phyloP scores from a whole-genome alignment of 129 eudicot species.

The Centrapalus pauciflorus region DNA sequence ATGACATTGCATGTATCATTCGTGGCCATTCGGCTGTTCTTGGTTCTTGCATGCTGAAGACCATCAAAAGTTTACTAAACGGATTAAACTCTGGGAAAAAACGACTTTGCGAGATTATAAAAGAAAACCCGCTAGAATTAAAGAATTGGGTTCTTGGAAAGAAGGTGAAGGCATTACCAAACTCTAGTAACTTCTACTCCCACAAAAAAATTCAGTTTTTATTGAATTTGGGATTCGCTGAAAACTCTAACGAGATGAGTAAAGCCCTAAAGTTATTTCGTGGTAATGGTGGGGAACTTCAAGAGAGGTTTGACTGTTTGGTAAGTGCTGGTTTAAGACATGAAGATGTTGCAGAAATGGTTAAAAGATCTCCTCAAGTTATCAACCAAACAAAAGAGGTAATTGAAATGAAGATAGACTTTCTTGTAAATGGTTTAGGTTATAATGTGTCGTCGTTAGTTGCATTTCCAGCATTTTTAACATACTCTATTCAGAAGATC shows the following conservation, averaged over 20 bases:
- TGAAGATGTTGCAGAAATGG: conserved; percentile 45
- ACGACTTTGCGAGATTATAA: conserved; percentile 51
- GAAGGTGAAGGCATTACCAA: conserved; percentile 29
- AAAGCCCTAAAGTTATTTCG: conserved; percentile 56
- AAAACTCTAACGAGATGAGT: conserved; percentile 56
- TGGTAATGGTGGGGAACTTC: conserved; percentile 68
- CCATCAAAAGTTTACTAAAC: conserved; percentile 29
- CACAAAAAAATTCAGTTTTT: conserved; percentile 51
- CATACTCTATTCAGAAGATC: conserved; percentile 44
- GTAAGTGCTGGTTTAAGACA: conserved; percentile 54
- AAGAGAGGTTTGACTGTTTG: conserved; percentile 77
- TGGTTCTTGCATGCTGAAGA: conserved; percentile 57
- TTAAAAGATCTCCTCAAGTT: conserved; percentile 55
- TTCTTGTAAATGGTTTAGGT: conserved; percentile 56
- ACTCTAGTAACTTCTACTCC: conserved; percentile 11
- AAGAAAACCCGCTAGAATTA: conserved; percentile 52
- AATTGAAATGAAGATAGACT: conserved; percentile 45
- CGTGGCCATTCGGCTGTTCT: conserved; percentile 42
- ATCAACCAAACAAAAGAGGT: conserved; percentile 52
- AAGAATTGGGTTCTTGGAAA: conserved; percentile 53
- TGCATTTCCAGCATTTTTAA: conserved; percentile 41
- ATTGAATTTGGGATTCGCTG: conserved; percentile 48
- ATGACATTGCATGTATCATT: conserved; percentile 43
- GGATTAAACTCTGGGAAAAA: conserved; percentile 44
- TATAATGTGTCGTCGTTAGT: conserved; percentile 50